A percentile compares a stretch with the other conserved stretches of the same genome.
These are phyloP conservation scores for Verticillium zaregamsianum DNA, from an alignment of 2,329 filamentous ascomycete species.

Conservation along the genomic window DNA sequence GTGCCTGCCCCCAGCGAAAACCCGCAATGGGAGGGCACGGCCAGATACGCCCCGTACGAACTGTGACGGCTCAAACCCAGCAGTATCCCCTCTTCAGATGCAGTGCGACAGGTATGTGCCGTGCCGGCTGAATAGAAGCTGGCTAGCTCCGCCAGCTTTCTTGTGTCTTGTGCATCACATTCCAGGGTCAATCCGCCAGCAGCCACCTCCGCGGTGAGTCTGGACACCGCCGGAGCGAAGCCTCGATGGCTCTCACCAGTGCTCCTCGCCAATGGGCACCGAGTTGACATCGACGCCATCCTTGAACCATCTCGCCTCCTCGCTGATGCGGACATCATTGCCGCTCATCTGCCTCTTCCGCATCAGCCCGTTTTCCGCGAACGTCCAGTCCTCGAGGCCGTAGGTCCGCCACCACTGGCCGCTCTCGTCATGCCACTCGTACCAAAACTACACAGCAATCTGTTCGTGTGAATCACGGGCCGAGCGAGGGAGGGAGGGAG, in stretches of 20 bases:
- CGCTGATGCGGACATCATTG: constrained; percentile 62
- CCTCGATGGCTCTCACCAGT: constrained; percentile 50
- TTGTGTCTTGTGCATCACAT: too few species aligned
- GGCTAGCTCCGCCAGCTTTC: too few species aligned
- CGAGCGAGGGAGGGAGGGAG: neutral
- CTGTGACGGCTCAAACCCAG: too few species aligned
- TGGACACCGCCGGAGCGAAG: too few species aligned
- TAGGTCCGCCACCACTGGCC: constrained; percentile 87
- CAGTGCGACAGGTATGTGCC: too few species aligned
- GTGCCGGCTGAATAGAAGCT: too few species aligned
- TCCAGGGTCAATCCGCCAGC: too few species aligned
- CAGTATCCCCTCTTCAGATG: too few species aligned
- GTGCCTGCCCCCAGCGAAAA: too few species aligned
- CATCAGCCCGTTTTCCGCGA: constrained; percentile 66
- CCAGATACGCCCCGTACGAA: too few species aligned
- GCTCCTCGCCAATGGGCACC: constrained; percentile 61
- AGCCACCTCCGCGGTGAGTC: too few species aligned
- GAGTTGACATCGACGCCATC: constrained; percentile 65
- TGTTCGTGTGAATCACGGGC: constrained; percentile 17
- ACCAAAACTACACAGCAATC: constrained; percentile 91
- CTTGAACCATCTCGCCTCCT: constrained; percentile 64
- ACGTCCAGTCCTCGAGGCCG: constrained; percentile 78
- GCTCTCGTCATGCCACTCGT: constrained; percentile 66
- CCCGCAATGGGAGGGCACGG: too few species aligned
- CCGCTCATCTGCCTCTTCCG: constrained; percentile 72